Evolutionary conservation across 2,329 filamentous ascomycete genomes (phyloP), one percentile per base, ranked within the genome.

Genomic region (Cytospora leucostoma): DNA sequence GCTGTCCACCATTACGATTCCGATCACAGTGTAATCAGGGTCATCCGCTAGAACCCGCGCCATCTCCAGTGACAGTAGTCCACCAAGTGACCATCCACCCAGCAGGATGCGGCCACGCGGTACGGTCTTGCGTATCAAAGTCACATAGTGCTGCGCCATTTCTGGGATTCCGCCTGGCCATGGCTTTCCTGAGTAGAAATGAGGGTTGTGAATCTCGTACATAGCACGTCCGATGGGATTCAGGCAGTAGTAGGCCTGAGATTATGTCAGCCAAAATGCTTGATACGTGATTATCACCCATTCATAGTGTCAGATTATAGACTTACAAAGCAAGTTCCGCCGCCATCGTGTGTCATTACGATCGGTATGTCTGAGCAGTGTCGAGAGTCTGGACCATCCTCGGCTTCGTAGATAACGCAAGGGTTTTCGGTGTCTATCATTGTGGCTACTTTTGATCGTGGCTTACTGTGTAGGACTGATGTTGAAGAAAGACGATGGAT

Each of bases 81-180:
- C 84, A 13, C 84, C 84, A 4, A 85, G 69, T 4, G 82, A 84
- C 83, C 83, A 86, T 4, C 83, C 84, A 2, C 83, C 95, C 10
- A 86, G 71, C 6, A 86, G 69, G 49, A 86, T 74, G 32, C 78
- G 71, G 6, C 76, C 76, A 6, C 70, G 69, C 0, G 72, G 68
- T 2, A 83, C 69, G 1, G 74, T 70, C 27, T 71, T 66, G 35
- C 74, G 76, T 63, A 87, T 79, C 62, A 81, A 75, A 3, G 68
- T 66, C 40, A 80, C 74, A 67, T 88, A 87, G 7, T 79, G 71
- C 2, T 52, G 68, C 0, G 80, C 84, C 83, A 87, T 86, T 68
- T 85, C 80, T 0, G 77, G 73, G 12, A 88, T 70, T 4, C 84
- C 82, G 37, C 82, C 83, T 0, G 77, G 73, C 74, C 83, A 87